Base-by-base conservation (phyloP, 345 rosid genomes). In the Hirschfeldia incana region DNA sequence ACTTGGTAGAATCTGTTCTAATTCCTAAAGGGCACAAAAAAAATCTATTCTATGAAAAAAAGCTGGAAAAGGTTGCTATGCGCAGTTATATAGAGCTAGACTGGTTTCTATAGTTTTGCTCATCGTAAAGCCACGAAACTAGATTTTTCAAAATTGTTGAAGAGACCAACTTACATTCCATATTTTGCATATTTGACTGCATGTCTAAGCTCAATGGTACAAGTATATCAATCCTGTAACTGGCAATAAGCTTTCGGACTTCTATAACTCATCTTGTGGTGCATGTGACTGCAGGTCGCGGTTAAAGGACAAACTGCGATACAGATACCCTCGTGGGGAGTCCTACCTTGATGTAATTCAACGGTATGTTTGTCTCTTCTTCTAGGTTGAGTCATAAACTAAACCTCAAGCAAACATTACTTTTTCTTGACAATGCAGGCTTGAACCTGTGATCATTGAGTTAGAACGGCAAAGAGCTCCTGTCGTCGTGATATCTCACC, bases 271-370 rank as follows among this genome's bases (percentile, higher is more conserved):
- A 70, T 73, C 53, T 33, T 81, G 29, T 76, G 74, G 67, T 72
- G 66, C 15, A 26, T 66, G 26, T 70, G 59, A 76, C 69, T 76
- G 32, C 80, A 96, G 99, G 80, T 80, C 95, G 69, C 92, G 99
- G 66, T 74, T 82, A 75, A 93, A 96, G 83, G 99, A 96, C 86
- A 96, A 96, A 76, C 85, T 96, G 70, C 85, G 99, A 69, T 96
- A 92, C 72, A 81, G 98, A 67, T 96, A 92, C 87, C 98, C 99
- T 82, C 97, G 99, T 26, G 98, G 99, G 74, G 99, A 96, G 82
- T 96, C 99, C 61, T 96, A 96, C 78, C 92, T 96, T 32, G 99
- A 96, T 89, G 98, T 96, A 76, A 96, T 96, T 67, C 99, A 96
- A 85, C 89, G 99, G 99, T 96, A 65, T 68, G 68, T 44, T 67